These are phyloP conservation scores for Dalbergia oliveri DNA, from an alignment of 306 rosid genomes.

Conservation along the genomic window DNA sequence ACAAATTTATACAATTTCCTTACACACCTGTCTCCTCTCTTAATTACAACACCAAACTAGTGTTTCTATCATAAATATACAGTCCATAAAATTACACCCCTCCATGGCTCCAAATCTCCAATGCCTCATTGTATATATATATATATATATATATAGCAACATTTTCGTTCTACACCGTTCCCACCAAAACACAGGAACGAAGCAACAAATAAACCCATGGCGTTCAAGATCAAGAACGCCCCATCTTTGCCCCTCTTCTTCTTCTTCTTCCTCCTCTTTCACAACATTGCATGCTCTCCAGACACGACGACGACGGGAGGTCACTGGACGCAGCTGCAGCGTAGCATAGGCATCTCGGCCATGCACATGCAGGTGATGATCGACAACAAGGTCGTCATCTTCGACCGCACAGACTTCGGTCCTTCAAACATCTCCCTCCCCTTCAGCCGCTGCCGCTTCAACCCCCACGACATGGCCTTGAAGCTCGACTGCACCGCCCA, in stretches of 20 bases:
- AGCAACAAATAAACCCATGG: slow-evolving; percentile 38
- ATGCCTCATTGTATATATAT: too few relatives aligned
- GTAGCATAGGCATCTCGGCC: slow-evolving; percentile 80
- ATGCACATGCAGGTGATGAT: slow-evolving; percentile 91
- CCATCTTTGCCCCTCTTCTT: slow-evolving; percentile 45
- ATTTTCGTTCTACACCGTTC: not conserved
- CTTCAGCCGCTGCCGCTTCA: slow-evolving; percentile 40
- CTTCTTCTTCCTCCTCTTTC: slow-evolving; percentile 24
- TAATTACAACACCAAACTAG: not conserved
- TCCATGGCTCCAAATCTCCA: too few relatives aligned
- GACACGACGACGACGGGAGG: slow-evolving; percentile 43
- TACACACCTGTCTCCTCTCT: not conserved
- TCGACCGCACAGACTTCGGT: slow-evolving; percentile 82
- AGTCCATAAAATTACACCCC: not conserved
- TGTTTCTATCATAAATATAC: not conserved
- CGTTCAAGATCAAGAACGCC: slow-evolving; percentile 62
- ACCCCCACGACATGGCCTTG: slow-evolving; percentile 43
- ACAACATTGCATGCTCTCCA: not conserved
- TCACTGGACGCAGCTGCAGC: slow-evolving; percentile 63
- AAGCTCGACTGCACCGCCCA: slow-evolving; percentile 85
- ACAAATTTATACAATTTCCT: not conserved
- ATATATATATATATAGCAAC: too few relatives aligned
- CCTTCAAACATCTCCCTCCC: slow-evolving; percentile 77
- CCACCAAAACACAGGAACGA: not conserved
- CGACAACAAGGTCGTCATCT: slow-evolving; percentile 71